Evolutionary conservation across 148 eudicot genomes (phyloP).

Genomic region (Diospyros lotus): DNA sequence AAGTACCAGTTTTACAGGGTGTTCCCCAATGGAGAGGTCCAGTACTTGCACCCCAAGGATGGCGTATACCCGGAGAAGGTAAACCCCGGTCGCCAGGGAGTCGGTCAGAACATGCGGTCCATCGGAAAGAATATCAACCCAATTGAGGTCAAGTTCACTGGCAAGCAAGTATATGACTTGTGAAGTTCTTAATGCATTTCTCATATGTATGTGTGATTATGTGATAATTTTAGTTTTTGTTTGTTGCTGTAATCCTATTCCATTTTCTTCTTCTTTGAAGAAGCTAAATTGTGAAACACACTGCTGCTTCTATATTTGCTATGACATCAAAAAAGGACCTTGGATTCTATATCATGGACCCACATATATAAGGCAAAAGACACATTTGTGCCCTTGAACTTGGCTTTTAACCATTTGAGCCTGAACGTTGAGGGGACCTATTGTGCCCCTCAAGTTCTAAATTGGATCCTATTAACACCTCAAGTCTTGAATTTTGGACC

Average conservation of each 20-base stretch:
- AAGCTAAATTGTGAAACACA: conserved; percentile 7
- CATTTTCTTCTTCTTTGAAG: background rate
- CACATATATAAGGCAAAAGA: background rate
- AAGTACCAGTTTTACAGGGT: conserved; percentile 93
- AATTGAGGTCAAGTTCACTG: conserved; percentile 96
- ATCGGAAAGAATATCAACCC: conserved; percentile 90
- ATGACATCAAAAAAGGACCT: background rate
- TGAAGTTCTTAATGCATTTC: conserved; percentile 27
- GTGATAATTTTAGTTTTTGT: background rate
- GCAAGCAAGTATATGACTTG: conserved; percentile 75
- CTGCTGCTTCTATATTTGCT: background rate
- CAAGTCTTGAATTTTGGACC: too few species aligned
- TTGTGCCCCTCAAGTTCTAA: too few species aligned
- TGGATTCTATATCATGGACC: background rate
- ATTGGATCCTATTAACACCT: too few species aligned
- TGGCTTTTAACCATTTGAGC: too few species aligned
- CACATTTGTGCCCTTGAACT: background rate
- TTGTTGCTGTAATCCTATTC: conserved; percentile 4
- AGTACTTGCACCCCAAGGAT: conserved; percentile 94
- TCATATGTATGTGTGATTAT: conserved; percentile 3
- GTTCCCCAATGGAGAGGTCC: conserved; percentile 97
- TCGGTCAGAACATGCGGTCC: conserved; percentile 77
- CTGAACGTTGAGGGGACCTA: too few species aligned
- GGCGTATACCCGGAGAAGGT: conserved; percentile 99
- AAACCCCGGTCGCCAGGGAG: conserved; percentile 83